These are phyloP conservation scores for Kodamaea neixiangensis DNA, from an alignment of 805 yeast genomes.

Conservation along the genomic window DNA sequence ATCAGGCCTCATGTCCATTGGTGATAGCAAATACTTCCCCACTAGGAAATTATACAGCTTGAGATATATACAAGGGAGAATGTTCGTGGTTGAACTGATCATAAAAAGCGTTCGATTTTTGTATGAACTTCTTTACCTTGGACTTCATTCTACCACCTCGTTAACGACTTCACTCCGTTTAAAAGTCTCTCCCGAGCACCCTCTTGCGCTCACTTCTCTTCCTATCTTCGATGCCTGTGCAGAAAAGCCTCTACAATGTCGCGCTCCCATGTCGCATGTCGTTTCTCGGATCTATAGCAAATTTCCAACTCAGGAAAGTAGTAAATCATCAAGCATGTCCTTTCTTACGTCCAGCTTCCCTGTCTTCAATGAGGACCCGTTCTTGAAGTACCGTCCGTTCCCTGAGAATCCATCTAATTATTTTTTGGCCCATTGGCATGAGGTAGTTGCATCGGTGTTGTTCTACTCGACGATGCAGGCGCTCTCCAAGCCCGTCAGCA, in stretches of 20 bases:
- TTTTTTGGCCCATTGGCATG: constrained; percentile 70
- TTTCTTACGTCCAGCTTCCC: constrained; percentile 22
- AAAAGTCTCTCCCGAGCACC: background rate
- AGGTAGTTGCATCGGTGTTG: constrained; percentile 57
- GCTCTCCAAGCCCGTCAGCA: constrained; percentile 54
- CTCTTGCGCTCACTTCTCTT: background rate
- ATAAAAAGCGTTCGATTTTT: too few species aligned
- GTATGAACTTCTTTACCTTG: too few species aligned
- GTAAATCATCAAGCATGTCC: constrained; percentile 2
- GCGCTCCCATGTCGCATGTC: background rate
- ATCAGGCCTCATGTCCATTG: too few species aligned
- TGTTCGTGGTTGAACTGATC: too few species aligned
- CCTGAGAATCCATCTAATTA: constrained; percentile 43
- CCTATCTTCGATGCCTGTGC: background rate
- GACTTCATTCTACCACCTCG: too few species aligned
- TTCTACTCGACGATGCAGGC: constrained; percentile 61
- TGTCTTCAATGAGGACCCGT: constrained; percentile 40
- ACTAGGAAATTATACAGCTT: too few species aligned
- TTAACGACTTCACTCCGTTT: too few species aligned
- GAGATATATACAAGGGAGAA: too few species aligned
- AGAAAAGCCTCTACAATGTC: background rate
- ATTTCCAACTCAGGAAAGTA: background rate
- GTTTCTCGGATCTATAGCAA: background rate
- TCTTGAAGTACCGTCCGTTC: constrained; percentile 47
- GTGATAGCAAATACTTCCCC: too few species aligned